phyloP scores from a whole-genome alignment of 1,284 basidiomycete species.

The Cystobasidium slooffiae region DNA sequence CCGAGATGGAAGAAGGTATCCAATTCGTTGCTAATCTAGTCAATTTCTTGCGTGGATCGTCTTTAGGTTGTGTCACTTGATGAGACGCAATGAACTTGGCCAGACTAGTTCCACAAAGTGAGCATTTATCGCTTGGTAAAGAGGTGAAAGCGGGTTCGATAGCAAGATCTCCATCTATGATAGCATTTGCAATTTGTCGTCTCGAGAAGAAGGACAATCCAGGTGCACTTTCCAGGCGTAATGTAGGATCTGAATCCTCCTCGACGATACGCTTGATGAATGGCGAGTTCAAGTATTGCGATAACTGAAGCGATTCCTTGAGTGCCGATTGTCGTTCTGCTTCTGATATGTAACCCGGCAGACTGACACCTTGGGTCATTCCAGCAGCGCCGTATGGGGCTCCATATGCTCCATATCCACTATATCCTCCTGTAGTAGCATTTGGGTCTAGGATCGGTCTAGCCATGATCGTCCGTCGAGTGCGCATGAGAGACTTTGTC shows the following conservation, averaged over 20 bases:
- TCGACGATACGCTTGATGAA: constrained; percentile 79
- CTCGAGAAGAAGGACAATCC: constrained; percentile 91
- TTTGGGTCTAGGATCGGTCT: constrained; percentile 17
- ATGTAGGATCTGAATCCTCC: constrained; percentile 93
- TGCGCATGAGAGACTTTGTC: constrained; percentile 74
- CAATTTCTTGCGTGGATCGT: constrained; percentile 40
- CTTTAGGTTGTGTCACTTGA: constrained; percentile 35
- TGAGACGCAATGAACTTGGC: constrained; percentile 31
- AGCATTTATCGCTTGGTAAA: constrained; percentile 52
- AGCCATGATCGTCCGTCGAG: constrained; percentile 60
- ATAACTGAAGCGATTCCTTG: constrained; percentile 63
- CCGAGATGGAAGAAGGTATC: constrained; percentile 37
- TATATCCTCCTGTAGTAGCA: constrained; percentile 44
- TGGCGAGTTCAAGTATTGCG: constrained; percentile 65
- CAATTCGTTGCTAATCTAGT: constrained; percentile 39
- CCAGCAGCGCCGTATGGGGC: constrained; percentile 41
- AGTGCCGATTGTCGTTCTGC: constrained; percentile 50
- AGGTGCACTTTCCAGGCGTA: constrained; percentile 90
- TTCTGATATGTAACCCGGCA: constrained; percentile 26
- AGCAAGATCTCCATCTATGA: constrained; percentile 82
- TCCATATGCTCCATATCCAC: constrained; percentile 52
- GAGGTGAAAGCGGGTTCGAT: constrained; percentile 79
- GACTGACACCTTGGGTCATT: not conserved
- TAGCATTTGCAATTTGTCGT: constrained; percentile 80
- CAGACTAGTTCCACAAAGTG: constrained; percentile 51